phyloP scores from a whole-genome alignment of 2,329 filamentous ascomycete species.

The Neonectria magnoliae region DNA sequence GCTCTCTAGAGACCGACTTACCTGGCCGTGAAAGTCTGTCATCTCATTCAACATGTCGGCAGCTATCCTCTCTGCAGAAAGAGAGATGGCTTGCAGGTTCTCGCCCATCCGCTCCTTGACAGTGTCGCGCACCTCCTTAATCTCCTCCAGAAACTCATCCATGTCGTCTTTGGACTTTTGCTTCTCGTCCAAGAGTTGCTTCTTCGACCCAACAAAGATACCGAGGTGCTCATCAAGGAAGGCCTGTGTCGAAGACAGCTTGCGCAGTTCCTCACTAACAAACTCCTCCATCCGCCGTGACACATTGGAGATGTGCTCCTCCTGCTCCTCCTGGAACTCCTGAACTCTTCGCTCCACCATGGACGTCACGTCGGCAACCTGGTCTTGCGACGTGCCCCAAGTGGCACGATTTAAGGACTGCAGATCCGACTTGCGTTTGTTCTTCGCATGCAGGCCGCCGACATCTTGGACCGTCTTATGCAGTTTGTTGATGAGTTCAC shows the following conservation, averaged over 20 bases:
- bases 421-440: conserved; percentile 84
- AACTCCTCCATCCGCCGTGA: conserved; percentile 80
- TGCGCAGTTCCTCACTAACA: conserved; percentile 77
- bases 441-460: conserved; percentile 83
- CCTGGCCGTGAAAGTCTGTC: conserved; percentile 78
- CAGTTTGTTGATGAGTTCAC: conserved; percentile 80
- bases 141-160: conserved; percentile 91
- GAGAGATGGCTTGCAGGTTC: conserved; percentile 83
- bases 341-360: conserved; percentile 80
- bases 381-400: conserved; percentile 80
- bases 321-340: conserved; percentile 77
- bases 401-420: conserved; percentile 80
- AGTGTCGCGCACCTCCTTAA: conserved; percentile 86
- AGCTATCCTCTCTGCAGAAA: conserved; percentile 87
- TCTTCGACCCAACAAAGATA: conserved; percentile 74
- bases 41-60: conserved; percentile 90
- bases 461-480: conserved; percentile 83
- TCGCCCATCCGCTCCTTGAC: conserved; percentile 88
- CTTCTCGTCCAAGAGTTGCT: conserved; percentile 74
- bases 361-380: conserved; percentile 80
- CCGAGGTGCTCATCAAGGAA: conserved; percentile 76
- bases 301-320: conserved; percentile 73
- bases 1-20: conserved; percentile 47
- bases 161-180: conserved; percentile 81
- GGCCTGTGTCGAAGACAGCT: conserved; percentile 74